phyloP scores from a whole-genome alignment of 257 asterid genomes.

The Scutellaria minor region DNA sequence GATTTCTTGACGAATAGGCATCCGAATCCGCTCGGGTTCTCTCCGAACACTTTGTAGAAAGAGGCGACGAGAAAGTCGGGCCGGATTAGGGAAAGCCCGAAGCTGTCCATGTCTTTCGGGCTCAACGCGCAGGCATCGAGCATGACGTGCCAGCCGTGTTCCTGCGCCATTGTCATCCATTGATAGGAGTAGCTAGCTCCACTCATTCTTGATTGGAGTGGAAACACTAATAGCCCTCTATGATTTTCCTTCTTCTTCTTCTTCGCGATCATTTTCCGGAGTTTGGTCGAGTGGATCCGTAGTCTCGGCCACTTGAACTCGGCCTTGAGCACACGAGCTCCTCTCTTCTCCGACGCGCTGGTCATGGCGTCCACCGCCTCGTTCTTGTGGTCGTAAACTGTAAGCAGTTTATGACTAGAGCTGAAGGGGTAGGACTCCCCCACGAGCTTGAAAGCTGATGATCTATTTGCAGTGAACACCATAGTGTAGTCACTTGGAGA shows the following conservation, averaged over 20 bases:
- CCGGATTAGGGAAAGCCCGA: slow-evolving; percentile 75
- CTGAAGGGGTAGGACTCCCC: slow-evolving; percentile 85
- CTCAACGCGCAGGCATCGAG: slow-evolving; percentile 89
- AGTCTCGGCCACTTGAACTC: slow-evolving; percentile 95
- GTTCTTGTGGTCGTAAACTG: slow-evolving; percentile 79
- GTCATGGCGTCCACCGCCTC: slow-evolving; percentile 80
- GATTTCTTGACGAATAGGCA: slow-evolving; percentile 83
- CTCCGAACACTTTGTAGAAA: slow-evolving; percentile 86
- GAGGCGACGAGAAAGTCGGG: slow-evolving; percentile 90
- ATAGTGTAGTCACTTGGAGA: slow-evolving; percentile 64
- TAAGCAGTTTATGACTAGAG: slow-evolving; percentile 59
- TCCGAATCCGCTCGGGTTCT: slow-evolving; percentile 94
- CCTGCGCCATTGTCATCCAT: slow-evolving; percentile 88
- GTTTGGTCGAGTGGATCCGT: slow-evolving; percentile 57
- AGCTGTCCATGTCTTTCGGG: slow-evolving; percentile 89
- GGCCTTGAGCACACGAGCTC: slow-evolving; percentile 65
- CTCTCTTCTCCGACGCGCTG: slow-evolving; percentile 63
- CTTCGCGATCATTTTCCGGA: slow-evolving; percentile 59
- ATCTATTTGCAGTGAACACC: slow-evolving; percentile 83
- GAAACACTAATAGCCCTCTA: slow-evolving; percentile 79
- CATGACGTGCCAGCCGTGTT: slow-evolving; percentile 91
- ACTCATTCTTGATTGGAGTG: slow-evolving; percentile 87
- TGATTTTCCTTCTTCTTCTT: slow-evolving; percentile 45
- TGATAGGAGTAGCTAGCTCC: slow-evolving; percentile 86
- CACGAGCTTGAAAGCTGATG: slow-evolving; percentile 82